Percentiles rank a stretch among this genome's conserved stretches.
These are phyloP conservation scores for Thelonectria discophora DNA, from an alignment of 2,329 filamentous ascomycete species.

Conservation along the genomic window DNA sequence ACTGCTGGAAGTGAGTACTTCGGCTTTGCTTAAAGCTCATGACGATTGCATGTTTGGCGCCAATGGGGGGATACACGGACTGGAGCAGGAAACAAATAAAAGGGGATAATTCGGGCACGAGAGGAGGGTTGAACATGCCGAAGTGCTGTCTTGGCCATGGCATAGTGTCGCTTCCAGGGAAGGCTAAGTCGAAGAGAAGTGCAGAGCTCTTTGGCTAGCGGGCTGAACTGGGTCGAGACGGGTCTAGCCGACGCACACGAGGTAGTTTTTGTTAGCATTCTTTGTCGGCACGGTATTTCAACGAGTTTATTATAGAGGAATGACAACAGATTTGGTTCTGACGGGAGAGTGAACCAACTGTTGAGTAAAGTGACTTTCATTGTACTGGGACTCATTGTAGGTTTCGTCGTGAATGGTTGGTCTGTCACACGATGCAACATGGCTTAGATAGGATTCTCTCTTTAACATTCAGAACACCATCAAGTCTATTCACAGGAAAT, in stretches of 20 bases:
- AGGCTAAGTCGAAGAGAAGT: constrained; percentile 41
- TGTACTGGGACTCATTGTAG: no score
- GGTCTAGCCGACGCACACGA: constrained; percentile 3
- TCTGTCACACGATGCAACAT: no score
- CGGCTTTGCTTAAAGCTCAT: constrained; percentile 79
- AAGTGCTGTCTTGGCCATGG: constrained; percentile 8
- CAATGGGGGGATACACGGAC: constrained; percentile 32
- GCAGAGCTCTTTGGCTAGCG: constrained; percentile 44
- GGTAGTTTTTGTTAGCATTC: constrained; percentile 24
- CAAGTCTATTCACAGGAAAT: constrained; percentile 10
- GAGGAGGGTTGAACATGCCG: constrained; percentile 19
- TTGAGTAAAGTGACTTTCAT: not conserved
- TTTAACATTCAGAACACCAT: not conserved
- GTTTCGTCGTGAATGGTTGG: no score
- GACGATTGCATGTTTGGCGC: constrained; percentile 33
- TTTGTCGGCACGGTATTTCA: constrained; percentile 31
- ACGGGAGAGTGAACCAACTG: not conserved
- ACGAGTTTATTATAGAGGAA: constrained; percentile 18
- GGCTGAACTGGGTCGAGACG: constrained; percentile 12
- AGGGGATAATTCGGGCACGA: constrained; percentile 18
- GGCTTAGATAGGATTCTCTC: not conserved
- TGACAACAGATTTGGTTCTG: not conserved
- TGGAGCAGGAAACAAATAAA: constrained; percentile 12
- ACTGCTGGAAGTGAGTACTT: constrained; percentile 98
- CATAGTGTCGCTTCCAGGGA: not conserved